phyloP scores from a whole-genome alignment of 345 rosid genomes.

The Salix viminalis region DNA sequence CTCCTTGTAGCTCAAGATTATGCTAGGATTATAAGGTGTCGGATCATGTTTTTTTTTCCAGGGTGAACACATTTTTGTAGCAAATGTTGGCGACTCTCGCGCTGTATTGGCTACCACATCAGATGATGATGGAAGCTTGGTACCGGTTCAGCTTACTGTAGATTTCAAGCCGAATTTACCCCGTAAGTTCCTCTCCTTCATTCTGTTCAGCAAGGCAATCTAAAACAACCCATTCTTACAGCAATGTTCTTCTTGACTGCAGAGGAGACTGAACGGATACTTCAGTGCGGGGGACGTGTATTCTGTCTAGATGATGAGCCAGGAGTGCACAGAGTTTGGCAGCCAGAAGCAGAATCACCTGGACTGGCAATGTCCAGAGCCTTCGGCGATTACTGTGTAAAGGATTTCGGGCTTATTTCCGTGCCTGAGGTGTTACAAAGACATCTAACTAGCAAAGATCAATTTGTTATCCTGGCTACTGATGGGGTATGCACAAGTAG shows the following conservation, averaged over 20 bases:
- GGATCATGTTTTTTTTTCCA: slow-evolving; percentile 20
- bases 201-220: background rate
- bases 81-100: slow-evolving; percentile 91
- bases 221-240: background rate
- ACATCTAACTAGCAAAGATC: slow-evolving; percentile 57
- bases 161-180: slow-evolving; percentile 90
- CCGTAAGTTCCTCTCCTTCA: slow-evolving; percentile 42
- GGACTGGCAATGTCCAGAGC: slow-evolving; percentile 99
- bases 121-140: slow-evolving; percentile 71
- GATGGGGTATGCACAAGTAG: slow-evolving; percentile 62
- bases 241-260: slow-evolving; percentile 17
- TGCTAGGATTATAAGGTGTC: background rate
- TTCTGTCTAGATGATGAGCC: slow-evolving; percentile 81
- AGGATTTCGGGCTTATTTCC: slow-evolving; percentile 77
- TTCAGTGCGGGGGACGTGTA: slow-evolving; percentile 61
- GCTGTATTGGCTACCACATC: slow-evolving; percentile 79
- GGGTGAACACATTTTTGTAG: slow-evolving; percentile 66
- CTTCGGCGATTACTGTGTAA: slow-evolving; percentile 84
- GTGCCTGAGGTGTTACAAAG: slow-evolving; percentile 87
- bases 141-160: slow-evolving; percentile 69
- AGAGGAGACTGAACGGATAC: slow-evolving; percentile 86
- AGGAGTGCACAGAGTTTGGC: slow-evolving; percentile 90
- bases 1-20: background rate
- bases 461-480: slow-evolving; percentile 76
- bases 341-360: slow-evolving; percentile 65